phyloP scores from a whole-genome alignment of 192 early-diverging fungal species.

The Thoreauomyces humboldtii region DNA sequence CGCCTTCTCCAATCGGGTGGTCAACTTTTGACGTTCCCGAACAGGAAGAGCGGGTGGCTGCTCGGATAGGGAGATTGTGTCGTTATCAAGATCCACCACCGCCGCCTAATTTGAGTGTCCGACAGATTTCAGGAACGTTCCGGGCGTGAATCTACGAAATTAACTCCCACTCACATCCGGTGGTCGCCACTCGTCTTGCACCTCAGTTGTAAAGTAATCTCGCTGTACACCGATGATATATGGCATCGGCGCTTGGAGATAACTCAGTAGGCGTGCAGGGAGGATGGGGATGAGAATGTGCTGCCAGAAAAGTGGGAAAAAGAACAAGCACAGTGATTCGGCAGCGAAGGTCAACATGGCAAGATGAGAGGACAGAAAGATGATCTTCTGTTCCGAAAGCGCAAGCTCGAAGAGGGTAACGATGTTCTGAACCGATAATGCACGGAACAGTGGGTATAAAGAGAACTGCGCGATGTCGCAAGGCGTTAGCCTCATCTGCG shows the following conservation, averaged over 20 bases:
- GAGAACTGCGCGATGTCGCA: slow-evolving; percentile 57
- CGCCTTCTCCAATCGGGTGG: slow-evolving; percentile 57
- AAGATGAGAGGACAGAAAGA: slow-evolving; percentile 65
- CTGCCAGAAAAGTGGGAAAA: slow-evolving; percentile 78
- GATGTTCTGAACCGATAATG: slow-evolving; percentile 62
- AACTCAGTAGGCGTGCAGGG: slow-evolving; percentile 59
- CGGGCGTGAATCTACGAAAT: no score
- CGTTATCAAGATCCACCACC: slow-evolving; percentile 70
- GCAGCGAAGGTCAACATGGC: slow-evolving; percentile 69
- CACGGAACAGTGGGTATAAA: slow-evolving; percentile 68
- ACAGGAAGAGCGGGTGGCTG: slow-evolving; percentile 50
- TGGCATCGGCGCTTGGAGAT: slow-evolving; percentile 73
- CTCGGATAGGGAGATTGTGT: slow-evolving; percentile 49
- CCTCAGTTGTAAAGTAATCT: slow-evolving; percentile 40
- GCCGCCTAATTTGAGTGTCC: slow-evolving; percentile 23
- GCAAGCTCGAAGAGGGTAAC: slow-evolving; percentile 71
- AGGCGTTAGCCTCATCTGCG: background rate
- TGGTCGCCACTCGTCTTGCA: slow-evolving; percentile 55
- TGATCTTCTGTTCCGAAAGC: slow-evolving; percentile 66
- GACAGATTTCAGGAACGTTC: slow-evolving; percentile 2
- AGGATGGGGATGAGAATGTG: slow-evolving; percentile 75
- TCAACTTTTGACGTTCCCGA: slow-evolving; percentile 63
- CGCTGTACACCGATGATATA: slow-evolving; percentile 73
- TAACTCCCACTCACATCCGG: slow-evolving; percentile 54
- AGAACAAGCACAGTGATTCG: slow-evolving; percentile 59